These are phyloP conservation scores for Combretum micranthum DNA, from an alignment of 345 rosid species.

Conservation along the genomic window DNA sequence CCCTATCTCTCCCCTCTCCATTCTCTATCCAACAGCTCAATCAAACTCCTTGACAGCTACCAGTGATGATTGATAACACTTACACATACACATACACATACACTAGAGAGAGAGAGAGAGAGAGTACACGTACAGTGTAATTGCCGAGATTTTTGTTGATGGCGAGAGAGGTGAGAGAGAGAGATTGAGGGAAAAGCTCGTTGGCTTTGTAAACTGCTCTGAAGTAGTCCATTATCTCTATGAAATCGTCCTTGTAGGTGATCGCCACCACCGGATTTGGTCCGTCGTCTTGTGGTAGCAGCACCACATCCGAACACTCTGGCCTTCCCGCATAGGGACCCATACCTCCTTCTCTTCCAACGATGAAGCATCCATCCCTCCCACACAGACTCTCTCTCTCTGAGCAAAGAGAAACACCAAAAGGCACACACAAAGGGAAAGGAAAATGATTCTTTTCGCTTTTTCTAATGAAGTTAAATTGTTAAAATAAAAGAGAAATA, in stretches of 20 bases:
- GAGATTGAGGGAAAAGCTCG: constrained; percentile 78
- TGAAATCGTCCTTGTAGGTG: constrained; percentile 70
- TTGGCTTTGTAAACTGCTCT: constrained; percentile 62
- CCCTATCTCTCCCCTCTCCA: too few species aligned
- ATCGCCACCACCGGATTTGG: constrained; percentile 78
- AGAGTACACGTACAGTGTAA: constrained; percentile 63
- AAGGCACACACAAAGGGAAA: too few species aligned
- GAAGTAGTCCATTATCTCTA: constrained; percentile 86
- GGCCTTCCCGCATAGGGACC: constrained; percentile 42
- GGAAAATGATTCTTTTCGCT: too few species aligned
- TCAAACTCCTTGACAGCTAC: background rate
- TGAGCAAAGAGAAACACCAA: background rate
- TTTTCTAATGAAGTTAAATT: too few species aligned
- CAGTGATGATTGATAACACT: background rate
- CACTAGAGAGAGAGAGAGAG: background rate
- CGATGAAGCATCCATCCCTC: constrained; percentile 21
- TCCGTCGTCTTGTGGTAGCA: constrained; percentile 76
- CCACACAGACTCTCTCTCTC: background rate
- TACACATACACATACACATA: background rate
- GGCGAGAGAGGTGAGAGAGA: constrained; percentile 51
- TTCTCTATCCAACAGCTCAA: too few species aligned
- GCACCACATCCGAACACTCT: constrained; percentile 74
- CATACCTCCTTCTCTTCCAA: constrained; percentile 12
- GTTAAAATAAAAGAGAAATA: too few species aligned
- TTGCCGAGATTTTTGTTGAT: constrained; percentile 68